phyloP scores from a whole-genome alignment of 441 rosid species.

The Aleurites moluccanus region DNA sequence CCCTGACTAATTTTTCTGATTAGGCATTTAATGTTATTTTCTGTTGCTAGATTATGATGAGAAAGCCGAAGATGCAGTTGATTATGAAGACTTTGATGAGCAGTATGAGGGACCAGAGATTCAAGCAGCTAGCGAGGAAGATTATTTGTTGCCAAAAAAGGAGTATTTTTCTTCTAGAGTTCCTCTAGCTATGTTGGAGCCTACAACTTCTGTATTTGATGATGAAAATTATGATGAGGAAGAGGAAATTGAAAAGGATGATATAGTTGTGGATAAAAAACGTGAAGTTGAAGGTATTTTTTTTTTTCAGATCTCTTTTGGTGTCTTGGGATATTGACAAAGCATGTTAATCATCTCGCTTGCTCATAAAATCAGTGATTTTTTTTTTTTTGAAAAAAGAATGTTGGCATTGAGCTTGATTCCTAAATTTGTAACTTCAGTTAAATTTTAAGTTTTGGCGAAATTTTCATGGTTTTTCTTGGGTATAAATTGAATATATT shows the following conservation, averaged over 20 bases:
- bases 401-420: not conserved
- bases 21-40: conserved; percentile 33
- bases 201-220: conserved; percentile 62
- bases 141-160: conserved; percentile 70
- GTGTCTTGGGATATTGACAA: not conserved
- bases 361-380: not conserved
- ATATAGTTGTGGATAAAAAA: conserved; percentile 40
- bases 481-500: not conserved
- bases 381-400: not conserved
- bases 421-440: not conserved
- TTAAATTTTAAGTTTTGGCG: not conserved
- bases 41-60: conserved; percentile 69
- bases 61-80: conserved; percentile 94
- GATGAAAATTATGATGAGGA: conserved; percentile 98
- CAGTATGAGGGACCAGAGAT: conserved; percentile 93
- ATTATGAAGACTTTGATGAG: conserved; percentile 96
- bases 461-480: not conserved
- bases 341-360: not conserved
- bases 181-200: conserved; percentile 45
- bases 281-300: conserved; percentile 35
- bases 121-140: conserved; percentile 82
- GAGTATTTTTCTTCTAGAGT: conserved; percentile 61
- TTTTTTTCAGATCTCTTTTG: conserved; percentile 43
- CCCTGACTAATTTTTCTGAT: conserved; percentile 29
- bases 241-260: conserved; percentile 62